Conservation (phyloP, 2,329 filamentous ascomycete species). For the Paraphoma chrysanthemicola region DNA sequence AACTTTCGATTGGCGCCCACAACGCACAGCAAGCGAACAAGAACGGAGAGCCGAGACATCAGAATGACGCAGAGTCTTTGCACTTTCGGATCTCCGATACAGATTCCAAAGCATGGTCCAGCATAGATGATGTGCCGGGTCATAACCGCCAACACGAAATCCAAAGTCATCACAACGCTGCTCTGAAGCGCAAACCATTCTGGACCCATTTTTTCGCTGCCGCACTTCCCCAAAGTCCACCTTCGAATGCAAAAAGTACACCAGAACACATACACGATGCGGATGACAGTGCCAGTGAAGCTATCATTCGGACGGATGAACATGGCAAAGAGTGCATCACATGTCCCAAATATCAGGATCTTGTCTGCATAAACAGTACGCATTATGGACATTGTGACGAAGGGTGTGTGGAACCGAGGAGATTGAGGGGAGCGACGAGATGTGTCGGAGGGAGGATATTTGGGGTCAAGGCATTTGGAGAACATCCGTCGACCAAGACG, state of each 20-base stretch:
- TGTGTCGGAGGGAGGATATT: slow-evolving; percentile 1
- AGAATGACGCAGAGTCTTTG: too few relatives aligned
- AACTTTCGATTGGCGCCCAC: too few relatives aligned
- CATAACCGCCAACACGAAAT: background rate
- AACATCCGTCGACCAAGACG: background rate
- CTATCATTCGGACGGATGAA: background rate
- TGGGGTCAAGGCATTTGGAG: background rate
- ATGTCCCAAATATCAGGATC: background rate
- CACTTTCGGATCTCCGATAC: too few relatives aligned
- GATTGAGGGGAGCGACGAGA: background rate
- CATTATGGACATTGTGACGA: slow-evolving; percentile 4
- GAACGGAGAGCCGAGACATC: too few relatives aligned
- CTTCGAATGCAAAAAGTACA: background rate
- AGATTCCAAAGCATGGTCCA: background rate
- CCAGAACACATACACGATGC: background rate
- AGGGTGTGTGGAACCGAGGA: background rate
- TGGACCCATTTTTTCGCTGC: background rate
- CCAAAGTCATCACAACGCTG: background rate
- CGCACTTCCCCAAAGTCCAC: background rate
- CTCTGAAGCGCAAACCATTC: background rate
- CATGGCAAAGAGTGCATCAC: background rate
- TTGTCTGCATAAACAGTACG: background rate
- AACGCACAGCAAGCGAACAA: too few relatives aligned
- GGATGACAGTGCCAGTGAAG: background rate
- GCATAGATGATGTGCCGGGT: too few relatives aligned